A percentile compares a stretch with the other conserved stretches of the same genome.
These are phyloP conservation scores for Favolaschia claudopus DNA, from an alignment of 768 basidiomycete genomes.

Conservation along the genomic window DNA sequence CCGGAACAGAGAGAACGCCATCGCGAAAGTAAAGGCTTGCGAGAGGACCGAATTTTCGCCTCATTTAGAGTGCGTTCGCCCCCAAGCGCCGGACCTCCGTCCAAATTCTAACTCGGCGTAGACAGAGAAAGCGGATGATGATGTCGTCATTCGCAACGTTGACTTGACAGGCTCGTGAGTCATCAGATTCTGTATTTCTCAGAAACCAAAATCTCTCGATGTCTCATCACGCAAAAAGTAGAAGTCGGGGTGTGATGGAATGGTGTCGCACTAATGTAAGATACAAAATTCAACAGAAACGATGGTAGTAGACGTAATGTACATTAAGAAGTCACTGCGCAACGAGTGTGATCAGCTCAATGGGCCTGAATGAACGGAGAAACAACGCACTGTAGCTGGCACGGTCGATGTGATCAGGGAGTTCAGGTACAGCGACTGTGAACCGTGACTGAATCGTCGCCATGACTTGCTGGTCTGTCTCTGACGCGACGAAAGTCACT, in stretches of 20 bases:
- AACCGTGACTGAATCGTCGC: conserved; percentile 93
- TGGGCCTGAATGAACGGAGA: background rate
- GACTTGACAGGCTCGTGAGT: background rate
- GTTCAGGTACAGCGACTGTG: conserved; percentile 94
- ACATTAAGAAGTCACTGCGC: conserved; percentile 58
- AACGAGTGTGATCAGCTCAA: background rate
- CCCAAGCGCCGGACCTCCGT: background rate
- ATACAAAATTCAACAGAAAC: conserved; percentile 26
- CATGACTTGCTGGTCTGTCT: conserved; percentile 94
- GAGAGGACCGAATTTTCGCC: conserved; percentile 63
- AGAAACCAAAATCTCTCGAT: background rate
- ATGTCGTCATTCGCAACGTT: background rate
- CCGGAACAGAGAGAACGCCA: conserved; percentile 68
- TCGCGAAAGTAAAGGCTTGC: conserved; percentile 68
- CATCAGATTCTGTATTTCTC: background rate
- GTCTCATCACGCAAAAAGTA: background rate
- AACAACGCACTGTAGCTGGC: conserved; percentile 88
- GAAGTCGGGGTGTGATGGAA: too few species aligned
- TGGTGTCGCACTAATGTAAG: conserved; percentile 23
- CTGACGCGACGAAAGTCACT: conserved; percentile 94
- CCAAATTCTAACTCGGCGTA: background rate
- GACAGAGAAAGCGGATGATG: background rate
- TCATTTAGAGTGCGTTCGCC: conserved; percentile 42
- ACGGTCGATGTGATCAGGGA: conserved; percentile 93
- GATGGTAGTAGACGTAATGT: conserved; percentile 11